Evolutionary conservation across 495 filamentous ascomycete genomes (phyloP), one percentile per base, ranked within the genome.

Genomic region (Penicillium turbatum): DNA sequence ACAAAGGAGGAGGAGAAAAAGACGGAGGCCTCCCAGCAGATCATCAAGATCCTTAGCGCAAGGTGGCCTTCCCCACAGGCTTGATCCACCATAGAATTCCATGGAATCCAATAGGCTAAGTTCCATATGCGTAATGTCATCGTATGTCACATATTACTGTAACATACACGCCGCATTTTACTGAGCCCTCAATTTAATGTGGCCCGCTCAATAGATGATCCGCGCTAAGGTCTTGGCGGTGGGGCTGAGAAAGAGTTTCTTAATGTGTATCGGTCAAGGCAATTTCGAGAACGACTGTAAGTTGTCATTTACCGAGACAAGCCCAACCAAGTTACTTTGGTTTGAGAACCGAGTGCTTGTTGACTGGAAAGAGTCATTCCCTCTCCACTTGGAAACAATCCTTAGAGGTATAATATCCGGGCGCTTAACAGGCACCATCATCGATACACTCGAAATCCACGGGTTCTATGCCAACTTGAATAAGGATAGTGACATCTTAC

Each of bases 231-330:
- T 16, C 38, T 41, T 51, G 37, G 36, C 48, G 31, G 31, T 34
- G 31, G 31, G 31, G 31, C 31, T 10, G 9, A 10, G 9, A 34
- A 34, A 34, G 31, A 21, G 37, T 32, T 38, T 11, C n/a, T 19
- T 3, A 51, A 24, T 42, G 37, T 51, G 37, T 51, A 51, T 42
- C 34, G 48, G 48, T 51, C 48, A 42, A 51, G 48, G 19, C 48
- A 26, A 51, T 51, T 51, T 51, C 48, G 48, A 51, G 48, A 51
- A 53, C 44, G 39, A 34, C 40, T 52, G n/a, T 45, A 24, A n/a
- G n/a, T n/a, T n/a, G n/a, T n/a, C n/a, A n/a, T n/a, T n/a, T n/a
- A n/a, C n/a, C n/a, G n/a, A n/a, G n/a, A n/a, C n/a, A n/a, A n/a
- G n/a, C n/a, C n/a, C n/a, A n/a, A n/a, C n/a, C n/a, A n/a, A n/a